Conservation (phyloP, 148 eudicot genomes). For the Rhododendron vialii region DNA sequence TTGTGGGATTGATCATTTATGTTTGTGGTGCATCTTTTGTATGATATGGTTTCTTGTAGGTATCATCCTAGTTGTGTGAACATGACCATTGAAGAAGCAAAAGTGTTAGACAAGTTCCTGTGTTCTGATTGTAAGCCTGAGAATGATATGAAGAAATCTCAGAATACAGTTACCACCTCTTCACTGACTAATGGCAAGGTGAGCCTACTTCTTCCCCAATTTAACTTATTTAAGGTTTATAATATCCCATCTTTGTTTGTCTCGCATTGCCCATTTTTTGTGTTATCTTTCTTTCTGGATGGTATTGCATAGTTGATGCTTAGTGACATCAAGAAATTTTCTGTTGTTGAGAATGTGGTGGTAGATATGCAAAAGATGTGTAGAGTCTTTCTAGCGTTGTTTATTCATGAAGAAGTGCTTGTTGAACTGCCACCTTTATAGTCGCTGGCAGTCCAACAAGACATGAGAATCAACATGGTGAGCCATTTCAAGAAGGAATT, state of each 20-base stretch:
- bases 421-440: not conserved
- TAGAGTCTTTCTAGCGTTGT: not conserved
- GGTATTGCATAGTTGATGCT: not conserved
- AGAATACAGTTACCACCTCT: constrained; percentile 32
- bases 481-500: not conserved
- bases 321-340: not conserved
- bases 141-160: constrained; percentile 53
- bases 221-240: not conserved
- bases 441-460: not conserved
- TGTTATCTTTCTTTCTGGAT: not conserved
- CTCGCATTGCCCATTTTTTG: not conserved
- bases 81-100: constrained; percentile 90
- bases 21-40: not conserved
- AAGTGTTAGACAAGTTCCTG: constrained; percentile 69
- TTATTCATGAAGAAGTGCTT: not conserved
- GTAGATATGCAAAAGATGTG: not conserved
- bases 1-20: not conserved
- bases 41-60: constrained; percentile 35
- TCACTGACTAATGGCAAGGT: constrained; percentile 30
- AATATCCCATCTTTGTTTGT: not conserved
- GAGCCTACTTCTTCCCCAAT: not conserved
- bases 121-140: constrained; percentile 82
- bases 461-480: not conserved
- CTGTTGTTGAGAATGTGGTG: not conserved
- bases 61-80: constrained; percentile 94